These are phyloP conservation scores for Stephanodiscus triporus DNA, from an alignment of 108 stramenopile species.

Conservation along the genomic window DNA sequence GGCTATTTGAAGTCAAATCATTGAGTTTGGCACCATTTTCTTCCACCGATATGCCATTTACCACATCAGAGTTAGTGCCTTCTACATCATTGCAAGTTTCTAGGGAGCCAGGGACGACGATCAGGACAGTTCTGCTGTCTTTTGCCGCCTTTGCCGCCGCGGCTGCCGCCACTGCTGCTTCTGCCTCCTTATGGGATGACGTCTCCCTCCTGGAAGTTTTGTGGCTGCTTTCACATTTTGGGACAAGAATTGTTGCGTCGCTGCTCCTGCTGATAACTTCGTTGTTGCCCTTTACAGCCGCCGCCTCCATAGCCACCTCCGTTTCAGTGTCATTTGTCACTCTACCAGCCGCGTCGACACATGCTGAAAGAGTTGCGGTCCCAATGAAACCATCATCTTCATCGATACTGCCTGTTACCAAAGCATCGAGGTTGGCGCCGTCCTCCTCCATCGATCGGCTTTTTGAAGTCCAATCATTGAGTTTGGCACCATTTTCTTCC, in stretches of 20 bases:
- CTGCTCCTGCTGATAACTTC: not conserved
- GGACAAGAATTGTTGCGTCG: no score
- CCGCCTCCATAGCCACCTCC: not conserved
- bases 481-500: no score
- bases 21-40: not conserved
- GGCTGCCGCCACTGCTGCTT: not conserved
- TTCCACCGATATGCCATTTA: not conserved
- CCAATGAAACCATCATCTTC: constrained; percentile 2
- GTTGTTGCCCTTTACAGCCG: not conserved
- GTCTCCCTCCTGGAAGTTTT: not conserved
- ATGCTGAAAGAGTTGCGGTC: not conserved
- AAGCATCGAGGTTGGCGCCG: not conserved
- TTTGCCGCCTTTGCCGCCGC: not conserved
- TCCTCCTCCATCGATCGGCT: no score
- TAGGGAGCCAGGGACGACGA: not conserved
- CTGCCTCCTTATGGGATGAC: not conserved
- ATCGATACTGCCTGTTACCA: not conserved
- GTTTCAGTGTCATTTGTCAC: not conserved
- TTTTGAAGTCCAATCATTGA: no score
- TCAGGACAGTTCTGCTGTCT: not conserved
- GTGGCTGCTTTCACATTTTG: not conserved
- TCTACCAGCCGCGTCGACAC: not conserved
- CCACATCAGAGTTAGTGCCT: not conserved
- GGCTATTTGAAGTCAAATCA: not conserved
- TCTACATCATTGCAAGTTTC: not conserved